Evolutionary conservation across 2,329 filamentous ascomycete genomes (phyloP).

Genomic region (Ceratocystiopsis brevicomis): DNA sequence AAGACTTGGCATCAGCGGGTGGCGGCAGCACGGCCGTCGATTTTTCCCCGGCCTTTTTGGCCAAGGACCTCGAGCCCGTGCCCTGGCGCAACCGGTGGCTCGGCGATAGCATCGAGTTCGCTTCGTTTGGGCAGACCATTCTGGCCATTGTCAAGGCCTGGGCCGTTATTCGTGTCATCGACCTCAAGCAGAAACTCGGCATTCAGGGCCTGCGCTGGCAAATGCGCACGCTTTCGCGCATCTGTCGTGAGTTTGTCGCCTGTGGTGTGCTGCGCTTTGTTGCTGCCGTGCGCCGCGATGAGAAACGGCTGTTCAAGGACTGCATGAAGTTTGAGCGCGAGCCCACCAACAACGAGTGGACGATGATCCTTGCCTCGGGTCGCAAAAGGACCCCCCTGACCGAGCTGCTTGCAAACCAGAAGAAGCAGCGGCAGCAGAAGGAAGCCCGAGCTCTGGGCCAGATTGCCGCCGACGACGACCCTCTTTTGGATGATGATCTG

Average conservation of each 20-base stretch:
- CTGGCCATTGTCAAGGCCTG: slow-evolving; percentile 38
- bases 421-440: slow-evolving; percentile 1
- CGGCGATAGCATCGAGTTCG: slow-evolving; percentile 37
- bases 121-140: slow-evolving; percentile 36
- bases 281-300: slow-evolving; percentile 31
- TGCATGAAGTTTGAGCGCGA: slow-evolving; percentile 40
- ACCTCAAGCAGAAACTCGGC: slow-evolving; percentile 38
- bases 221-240: slow-evolving; percentile 40
- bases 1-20: background rate
- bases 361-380: slow-evolving; percentile 32
- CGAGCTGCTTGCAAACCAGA: slow-evolving; percentile 5
- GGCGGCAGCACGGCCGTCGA: slow-evolving; percentile 9
- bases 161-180: slow-evolving; percentile 36
- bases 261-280: slow-evolving; percentile 37
- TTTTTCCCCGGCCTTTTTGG: slow-evolving; percentile 15
- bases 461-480: slow-evolving; percentile 1
- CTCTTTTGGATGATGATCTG: slow-evolving; percentile 1
- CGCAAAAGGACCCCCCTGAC: slow-evolving; percentile 14
- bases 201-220: slow-evolving; percentile 35
- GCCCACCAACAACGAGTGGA: slow-evolving; percentile 37
- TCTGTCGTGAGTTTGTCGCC: slow-evolving; percentile 36
- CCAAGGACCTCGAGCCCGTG: slow-evolving; percentile 30
- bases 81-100: slow-evolving; percentile 38
- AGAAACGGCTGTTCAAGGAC: slow-evolving; percentile 35
- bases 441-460: background rate